Evolutionary conservation across 2,329 filamentous ascomycete genomes (phyloP).

Genomic region (Phoma sp.): DNA sequence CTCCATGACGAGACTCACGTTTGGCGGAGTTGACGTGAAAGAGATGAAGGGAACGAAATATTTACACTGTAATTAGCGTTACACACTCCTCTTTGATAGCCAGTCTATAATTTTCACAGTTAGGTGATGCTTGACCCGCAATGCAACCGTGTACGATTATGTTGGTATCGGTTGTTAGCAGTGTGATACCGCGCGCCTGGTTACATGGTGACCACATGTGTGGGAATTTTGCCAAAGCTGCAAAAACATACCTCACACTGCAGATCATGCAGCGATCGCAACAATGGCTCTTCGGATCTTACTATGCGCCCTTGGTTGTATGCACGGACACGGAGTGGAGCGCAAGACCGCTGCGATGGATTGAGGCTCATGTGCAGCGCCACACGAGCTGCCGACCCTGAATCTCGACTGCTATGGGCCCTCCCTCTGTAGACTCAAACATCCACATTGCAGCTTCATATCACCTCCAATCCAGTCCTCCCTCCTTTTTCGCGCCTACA

Average conservation of each 20-base stretch:
- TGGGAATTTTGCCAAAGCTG: too few species aligned
- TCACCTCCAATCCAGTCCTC: neutral
- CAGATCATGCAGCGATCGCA: neutral
- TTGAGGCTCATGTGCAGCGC: constrained; percentile 19
- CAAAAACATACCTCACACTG: too few species aligned
- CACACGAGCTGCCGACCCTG: constrained; percentile 9
- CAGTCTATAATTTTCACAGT: neutral
- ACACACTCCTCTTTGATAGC: constrained; percentile 5
- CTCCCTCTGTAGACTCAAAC: constrained; percentile 11
- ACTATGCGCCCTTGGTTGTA: neutral
- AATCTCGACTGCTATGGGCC: constrained; percentile 13
- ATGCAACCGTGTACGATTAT: too few species aligned
- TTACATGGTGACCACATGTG: too few species aligned
- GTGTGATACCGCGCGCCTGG: too few species aligned
- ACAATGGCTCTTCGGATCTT: neutral
- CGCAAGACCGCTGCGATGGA: neutral
- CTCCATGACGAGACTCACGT: too few species aligned
- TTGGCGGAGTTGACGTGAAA: neutral
- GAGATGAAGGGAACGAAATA: neutral
- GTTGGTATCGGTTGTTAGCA: too few species aligned
- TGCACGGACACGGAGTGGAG: neutral
- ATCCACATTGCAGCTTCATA: constrained; percentile 4
- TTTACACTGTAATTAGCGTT: neutral
- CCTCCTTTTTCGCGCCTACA: neutral
- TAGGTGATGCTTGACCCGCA: too few species aligned